Evolutionary conservation across 371 early-diverging fungal species (phyloP).

Genomic region (Syncephalastrum sp.): DNA sequence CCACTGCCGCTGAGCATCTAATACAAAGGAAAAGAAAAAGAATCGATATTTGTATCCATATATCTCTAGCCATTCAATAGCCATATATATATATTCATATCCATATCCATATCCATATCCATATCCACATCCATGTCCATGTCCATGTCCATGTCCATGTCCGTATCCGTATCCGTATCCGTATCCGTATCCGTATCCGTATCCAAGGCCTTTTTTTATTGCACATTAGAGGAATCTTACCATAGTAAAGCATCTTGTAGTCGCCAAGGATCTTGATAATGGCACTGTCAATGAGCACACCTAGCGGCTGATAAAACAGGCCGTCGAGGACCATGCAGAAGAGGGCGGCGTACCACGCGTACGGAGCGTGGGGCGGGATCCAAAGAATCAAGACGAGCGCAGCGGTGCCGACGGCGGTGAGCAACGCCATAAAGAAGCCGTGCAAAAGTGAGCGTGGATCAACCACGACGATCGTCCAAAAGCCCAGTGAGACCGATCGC

Average conservation of each 20-base stretch:
- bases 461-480: constrained; percentile 31
- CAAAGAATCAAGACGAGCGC: constrained; percentile 32
- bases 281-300: constrained; percentile 21
- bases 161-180: not conserved
- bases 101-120: not conserved
- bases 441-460: constrained; percentile 32
- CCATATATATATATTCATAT: no score
- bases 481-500: constrained; percentile 20
- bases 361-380: constrained; percentile 27
- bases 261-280: constrained; percentile 28
- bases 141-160: not conserved
- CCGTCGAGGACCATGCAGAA: constrained; percentile 32
- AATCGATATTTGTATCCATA: not conserved
- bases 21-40: constrained; percentile 3
- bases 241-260: constrained; percentile 21
- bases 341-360: constrained; percentile 30
- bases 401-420: constrained; percentile 37
- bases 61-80: no score
- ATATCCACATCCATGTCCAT: not conserved
- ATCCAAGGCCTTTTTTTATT: not conserved
- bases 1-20: constrained; percentile 29
- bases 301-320: constrained; percentile 25
- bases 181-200: not conserved
- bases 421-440: constrained; percentile 36
- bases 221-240: not conserved